Conservation (phyloP, 2,329 filamentous ascomycete genomes). For the Colletotrichum godetiae region DNA sequence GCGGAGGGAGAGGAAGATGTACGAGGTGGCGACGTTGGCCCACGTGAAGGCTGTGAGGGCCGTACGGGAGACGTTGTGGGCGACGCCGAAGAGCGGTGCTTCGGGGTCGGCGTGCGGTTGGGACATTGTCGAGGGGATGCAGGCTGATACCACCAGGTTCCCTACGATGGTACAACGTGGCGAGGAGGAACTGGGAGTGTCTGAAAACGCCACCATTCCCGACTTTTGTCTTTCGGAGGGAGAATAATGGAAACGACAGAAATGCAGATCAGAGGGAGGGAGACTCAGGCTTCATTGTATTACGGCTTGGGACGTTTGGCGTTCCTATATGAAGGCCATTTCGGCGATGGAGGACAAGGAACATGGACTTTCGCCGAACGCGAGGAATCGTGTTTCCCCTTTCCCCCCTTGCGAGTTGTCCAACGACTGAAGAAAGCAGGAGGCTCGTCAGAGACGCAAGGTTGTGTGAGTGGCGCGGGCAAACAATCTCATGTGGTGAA, state of each 20-base stretch:
- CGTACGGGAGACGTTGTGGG: conserved; percentile 14
- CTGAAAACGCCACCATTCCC: not conserved
- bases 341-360: not conserved
- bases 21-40: conserved; percentile 42
- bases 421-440: not conserved
- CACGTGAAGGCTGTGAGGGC: conserved; percentile 44
- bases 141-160: not conserved
- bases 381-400: not conserved
- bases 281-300: not conserved
- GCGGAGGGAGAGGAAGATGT: conserved; percentile 42
- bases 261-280: not conserved
- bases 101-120: conserved; percentile 12
- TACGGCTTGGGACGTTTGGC: not conserved
- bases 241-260: not conserved
- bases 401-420: not conserved
- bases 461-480: not conserved
- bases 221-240: not conserved
- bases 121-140: not conserved
- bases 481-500: not conserved
- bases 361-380: not conserved
- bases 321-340: not conserved
- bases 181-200: not conserved
- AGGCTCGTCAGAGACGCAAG: not conserved
- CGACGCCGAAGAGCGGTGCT: conserved; percentile 32
- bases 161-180: not conserved